A percentile compares a stretch with the other conserved stretches of the same genome.
These are phyloP conservation scores for Xanthoceras sorbifolium DNA, from an alignment of 345 rosid genomes.

Conservation along the genomic window DNA sequence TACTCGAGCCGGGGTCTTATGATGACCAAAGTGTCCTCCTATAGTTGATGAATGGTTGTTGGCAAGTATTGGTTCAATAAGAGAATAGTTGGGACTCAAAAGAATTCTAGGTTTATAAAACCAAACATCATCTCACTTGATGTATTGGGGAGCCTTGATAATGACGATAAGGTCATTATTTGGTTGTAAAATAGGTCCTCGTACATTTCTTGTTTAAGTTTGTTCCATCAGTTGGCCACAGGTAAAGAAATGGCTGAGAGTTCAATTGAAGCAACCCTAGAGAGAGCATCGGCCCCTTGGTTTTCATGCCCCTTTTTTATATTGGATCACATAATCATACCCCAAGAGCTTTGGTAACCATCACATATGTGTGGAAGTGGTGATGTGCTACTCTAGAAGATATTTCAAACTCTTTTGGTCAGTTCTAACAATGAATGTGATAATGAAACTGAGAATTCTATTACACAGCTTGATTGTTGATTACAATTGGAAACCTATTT, in stretches of 20 bases:
- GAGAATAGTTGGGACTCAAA: neutral
- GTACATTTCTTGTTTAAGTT: neutral
- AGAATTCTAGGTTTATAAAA: neutral
- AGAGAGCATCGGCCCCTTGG: neutral
- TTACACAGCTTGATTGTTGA: too few relatives aligned
- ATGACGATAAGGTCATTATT: too few relatives aligned
- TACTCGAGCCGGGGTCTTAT: neutral
- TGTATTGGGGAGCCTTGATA: too few relatives aligned
- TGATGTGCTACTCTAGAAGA: neutral
- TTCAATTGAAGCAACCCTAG: neutral
- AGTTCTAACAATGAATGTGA: neutral
- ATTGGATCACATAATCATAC: neutral
- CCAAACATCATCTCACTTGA: neutral
- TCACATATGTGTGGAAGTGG: neutral
- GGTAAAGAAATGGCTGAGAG: neutral
- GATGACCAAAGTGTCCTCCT: neutral
- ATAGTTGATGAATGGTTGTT: neutral
- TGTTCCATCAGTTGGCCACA: neutral
- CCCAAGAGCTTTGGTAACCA: constrained; percentile 1
- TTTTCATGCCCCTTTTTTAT: neutral
- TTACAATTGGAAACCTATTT: too few relatives aligned
- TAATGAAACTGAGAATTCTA: too few relatives aligned
- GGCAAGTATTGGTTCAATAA: neutral
- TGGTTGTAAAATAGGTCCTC: neutral
- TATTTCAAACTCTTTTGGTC: neutral